Conservation (phyloP, 495 filamentous ascomycete genomes). For the Hyphodiscus hymeniophilus region DNA sequence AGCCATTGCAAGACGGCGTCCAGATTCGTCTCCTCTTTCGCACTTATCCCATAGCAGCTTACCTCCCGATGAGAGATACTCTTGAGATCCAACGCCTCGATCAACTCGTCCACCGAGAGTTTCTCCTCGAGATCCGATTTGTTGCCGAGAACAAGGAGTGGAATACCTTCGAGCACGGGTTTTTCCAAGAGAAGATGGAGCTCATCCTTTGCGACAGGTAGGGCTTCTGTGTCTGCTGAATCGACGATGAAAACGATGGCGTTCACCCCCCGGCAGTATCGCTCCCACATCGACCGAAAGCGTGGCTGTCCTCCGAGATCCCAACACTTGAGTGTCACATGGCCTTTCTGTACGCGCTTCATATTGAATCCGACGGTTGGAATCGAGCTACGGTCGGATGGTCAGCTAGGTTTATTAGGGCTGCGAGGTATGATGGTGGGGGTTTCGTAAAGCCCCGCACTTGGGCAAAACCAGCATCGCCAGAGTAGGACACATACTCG, state of each 20-base stretch:
- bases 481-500: slow-evolving; percentile 63
- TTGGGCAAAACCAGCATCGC: background rate
- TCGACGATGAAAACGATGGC: slow-evolving; percentile 98
- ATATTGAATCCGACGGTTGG: slow-evolving; percentile 99
- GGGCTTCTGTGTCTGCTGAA: slow-evolving; percentile 69
- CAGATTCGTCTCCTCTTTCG: slow-evolving; percentile 96
- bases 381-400: slow-evolving; percentile 65
- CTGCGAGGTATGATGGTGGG: slow-evolving; percentile 1
- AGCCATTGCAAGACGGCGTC: slow-evolving; percentile 96
- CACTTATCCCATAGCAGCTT: slow-evolving; percentile 97
- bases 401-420: slow-evolving; percentile 5
- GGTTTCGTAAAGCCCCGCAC: background rate
- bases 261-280: slow-evolving; percentile 95
- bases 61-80: slow-evolving; percentile 87
- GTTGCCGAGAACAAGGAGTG: slow-evolving; percentile 92
- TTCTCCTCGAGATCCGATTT: slow-evolving; percentile 89
- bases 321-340: slow-evolving; percentile 99
- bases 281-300: slow-evolving; percentile 98
- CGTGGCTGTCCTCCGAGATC: slow-evolving; percentile 95
- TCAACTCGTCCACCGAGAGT: slow-evolving; percentile 86
- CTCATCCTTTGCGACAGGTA: slow-evolving; percentile 87
- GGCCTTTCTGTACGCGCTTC: slow-evolving; percentile 95
- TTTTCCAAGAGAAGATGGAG: slow-evolving; percentile 84
- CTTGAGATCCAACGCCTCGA: slow-evolving; percentile 86
- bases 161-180: slow-evolving; percentile 78